These are phyloP conservation scores for Fraxinus paxiana DNA, from an alignment of 305 asterid genomes.

Conservation along the genomic window DNA sequence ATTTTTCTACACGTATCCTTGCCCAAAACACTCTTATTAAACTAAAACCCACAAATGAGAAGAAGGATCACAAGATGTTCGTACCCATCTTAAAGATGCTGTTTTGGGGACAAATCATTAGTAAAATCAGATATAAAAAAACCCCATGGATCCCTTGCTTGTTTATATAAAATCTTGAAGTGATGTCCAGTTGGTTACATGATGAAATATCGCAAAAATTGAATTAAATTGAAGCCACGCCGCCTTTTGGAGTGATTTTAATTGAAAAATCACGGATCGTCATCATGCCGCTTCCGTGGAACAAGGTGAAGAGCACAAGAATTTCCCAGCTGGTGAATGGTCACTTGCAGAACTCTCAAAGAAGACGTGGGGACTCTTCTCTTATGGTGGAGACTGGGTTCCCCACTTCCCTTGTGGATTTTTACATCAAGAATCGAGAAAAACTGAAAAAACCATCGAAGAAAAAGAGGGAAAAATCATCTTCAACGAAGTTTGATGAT, in stretches of 20 bases:
- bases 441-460: conserved; percentile 45
- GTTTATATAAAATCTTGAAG: neutral
- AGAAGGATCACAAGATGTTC: neutral
- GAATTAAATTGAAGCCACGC: neutral
- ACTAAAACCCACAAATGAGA: neutral
- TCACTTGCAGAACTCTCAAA: conserved; percentile 54
- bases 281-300: conserved; percentile 63
- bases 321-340: conserved; percentile 61
- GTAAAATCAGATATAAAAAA: neutral
- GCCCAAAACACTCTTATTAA: neutral
- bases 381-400: conserved; percentile 78
- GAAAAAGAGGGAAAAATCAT: conserved; percentile 26
- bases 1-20: neutral
- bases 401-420: conserved; percentile 76
- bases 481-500: conserved; percentile 7
- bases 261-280: neutral
- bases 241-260: neutral
- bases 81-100: neutral
- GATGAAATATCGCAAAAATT: neutral
- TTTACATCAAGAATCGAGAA: conserved; percentile 60
- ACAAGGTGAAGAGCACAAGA: conserved; percentile 45
- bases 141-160: neutral
- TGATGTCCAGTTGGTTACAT: neutral
- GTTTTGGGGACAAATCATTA: neutral
- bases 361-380: conserved; percentile 58